Evolutionary conservation across 257 asterid species (phyloP), one percentile per base, ranked within the genome.

Genomic region (Nicotiana tomentosiformis): DNA sequence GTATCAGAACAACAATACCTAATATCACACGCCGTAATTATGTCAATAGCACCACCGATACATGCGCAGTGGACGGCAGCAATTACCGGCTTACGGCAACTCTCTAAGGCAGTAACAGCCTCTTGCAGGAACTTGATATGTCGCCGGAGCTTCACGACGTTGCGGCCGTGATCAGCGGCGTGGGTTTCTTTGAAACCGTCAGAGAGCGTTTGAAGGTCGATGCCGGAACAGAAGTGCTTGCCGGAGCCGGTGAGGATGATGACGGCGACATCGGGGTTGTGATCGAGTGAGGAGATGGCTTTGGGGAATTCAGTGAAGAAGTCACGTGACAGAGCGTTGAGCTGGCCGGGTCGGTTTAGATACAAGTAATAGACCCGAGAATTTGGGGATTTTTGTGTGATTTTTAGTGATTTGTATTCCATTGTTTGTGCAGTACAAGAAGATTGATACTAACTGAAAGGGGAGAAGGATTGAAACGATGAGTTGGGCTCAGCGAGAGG

Each of bases 51-150:
- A 77, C 94, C 99, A 18, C 99, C 99, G 26, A 96, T 32, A 87
- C 99, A 96, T 12, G 91, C 98, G 2, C 99, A 98, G 53, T 96
- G 98, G 5, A 96, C 85, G 10, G 91, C 88, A 1, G 93, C 97
- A 5, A 96, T 87, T 16, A 96, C 98, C 3, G 98, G 99, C 90
- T 96, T 96, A 85, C 98, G 87, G 84, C 96, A 93, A 85, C 90
- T 90, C 89, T 96, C 98, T 49, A 93, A 83, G 79, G 97, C 96
- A 77, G 97, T 89, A 20, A 90, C 78, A 18, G 97, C 91, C 1
- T 87, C 90, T 76, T 95, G 99, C 81, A 91, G 15, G 65, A 83
- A 80, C 93, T 90, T 92, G 17, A 96, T 90, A 33, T 83, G 86
- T 17, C 92, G 89, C 70, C 94, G 93, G 83, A 96, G 83, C 86